Percentiles rank a stretch among this genome's conserved stretches.
Evolutionary conservation across 495 filamentous ascomycete species (phyloP).

Genomic region (Aspergillus mulundensis): DNA sequence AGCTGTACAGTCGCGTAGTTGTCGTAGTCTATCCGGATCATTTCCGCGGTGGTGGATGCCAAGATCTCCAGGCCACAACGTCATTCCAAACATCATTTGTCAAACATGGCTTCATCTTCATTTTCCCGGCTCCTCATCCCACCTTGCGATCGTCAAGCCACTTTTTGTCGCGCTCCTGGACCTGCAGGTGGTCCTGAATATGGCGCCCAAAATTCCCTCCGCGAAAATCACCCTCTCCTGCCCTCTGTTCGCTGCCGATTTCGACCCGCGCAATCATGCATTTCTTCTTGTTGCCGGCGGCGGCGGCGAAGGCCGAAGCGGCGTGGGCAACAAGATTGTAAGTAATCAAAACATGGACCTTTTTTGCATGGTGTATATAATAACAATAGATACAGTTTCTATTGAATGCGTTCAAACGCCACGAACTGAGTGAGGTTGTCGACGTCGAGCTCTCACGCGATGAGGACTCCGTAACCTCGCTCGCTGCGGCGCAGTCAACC

Average conservation of each 20-base stretch:
- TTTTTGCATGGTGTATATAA: neutral
- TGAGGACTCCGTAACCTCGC: conserved; percentile 86
- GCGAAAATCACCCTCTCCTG: conserved; percentile 73
- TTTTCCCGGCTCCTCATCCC: neutral
- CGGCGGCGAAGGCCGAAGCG: conserved; percentile 78
- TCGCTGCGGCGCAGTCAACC: conserved; percentile 59
- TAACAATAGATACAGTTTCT: conserved; percentile 48
- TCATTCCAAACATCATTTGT: conserved; percentile 5
- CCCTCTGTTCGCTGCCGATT: conserved; percentile 86
- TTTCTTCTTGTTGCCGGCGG: conserved; percentile 85
- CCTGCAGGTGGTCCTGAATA: conserved; percentile 15
- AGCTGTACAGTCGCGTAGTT: neutral
- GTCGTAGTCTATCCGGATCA: neutral
- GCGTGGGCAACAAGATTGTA: conserved; percentile 88
- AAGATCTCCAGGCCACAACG: conserved; percentile 35
- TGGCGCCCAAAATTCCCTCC: conserved; percentile 52
- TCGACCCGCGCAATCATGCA: conserved; percentile 73
- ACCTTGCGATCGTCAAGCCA: neutral
- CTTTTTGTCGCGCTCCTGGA: neutral
- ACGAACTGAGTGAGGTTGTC: conserved; percentile 58
- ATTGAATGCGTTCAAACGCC: conserved; percentile 60
- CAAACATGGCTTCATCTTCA: conserved; percentile 9
- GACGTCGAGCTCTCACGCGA: conserved; percentile 79
- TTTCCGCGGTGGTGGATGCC: conserved; percentile 16
- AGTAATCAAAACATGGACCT: conserved; percentile 19